Evolutionary conservation across 169 alveolate genomes (phyloP), one percentile per base, ranked within the genome.

Genomic region (Babesia ovis): DNA sequence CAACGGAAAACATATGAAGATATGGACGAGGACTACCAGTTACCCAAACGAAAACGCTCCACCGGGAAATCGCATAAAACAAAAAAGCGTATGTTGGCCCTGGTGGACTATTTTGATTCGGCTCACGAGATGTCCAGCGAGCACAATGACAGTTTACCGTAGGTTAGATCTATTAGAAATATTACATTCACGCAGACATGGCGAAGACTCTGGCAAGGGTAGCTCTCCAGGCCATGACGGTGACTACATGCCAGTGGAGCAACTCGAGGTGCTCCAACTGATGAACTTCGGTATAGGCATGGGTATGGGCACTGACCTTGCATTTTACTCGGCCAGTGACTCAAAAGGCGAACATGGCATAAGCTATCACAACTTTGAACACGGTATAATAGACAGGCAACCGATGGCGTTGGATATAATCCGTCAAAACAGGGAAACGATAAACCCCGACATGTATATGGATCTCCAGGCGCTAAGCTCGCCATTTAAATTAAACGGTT

Each of bases 271-370:
- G 39, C 68, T 79, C 9, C 77, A 70, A 39, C 37, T 70, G 32
- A 79, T 79, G 86, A 79, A 79, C 41, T 43, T 79, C 41, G 86
- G 86, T 5, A 56, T 79, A 20, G 83, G 83, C 16, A 23, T 72
- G 62, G 83, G 83, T 12, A 22, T 70, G 46, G 74, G 85, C 22
- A 70, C 77, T n/a, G 73, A 70, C 41, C 27, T 69, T n/a, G 68
- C 68, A 31, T 50, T 76, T 62, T 59, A 64, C 32, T 55, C 64
- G 31, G 45, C 68, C 9, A 37, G 62, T 42, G 22, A 18, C 32
- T 1, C 61, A 25, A 50, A 22, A 46, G 14, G 2, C 25, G 74
- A 48, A 4, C n/a, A 31, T 18, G 74, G 61, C 8, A 64, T 64
- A 8, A 64, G 74, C 51, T 64, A 64, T 48, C 74, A 64, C 48